Evolutionary conservation across 805 yeast genomes (phyloP).

Genomic region (Isabelozyma heimii): DNA sequence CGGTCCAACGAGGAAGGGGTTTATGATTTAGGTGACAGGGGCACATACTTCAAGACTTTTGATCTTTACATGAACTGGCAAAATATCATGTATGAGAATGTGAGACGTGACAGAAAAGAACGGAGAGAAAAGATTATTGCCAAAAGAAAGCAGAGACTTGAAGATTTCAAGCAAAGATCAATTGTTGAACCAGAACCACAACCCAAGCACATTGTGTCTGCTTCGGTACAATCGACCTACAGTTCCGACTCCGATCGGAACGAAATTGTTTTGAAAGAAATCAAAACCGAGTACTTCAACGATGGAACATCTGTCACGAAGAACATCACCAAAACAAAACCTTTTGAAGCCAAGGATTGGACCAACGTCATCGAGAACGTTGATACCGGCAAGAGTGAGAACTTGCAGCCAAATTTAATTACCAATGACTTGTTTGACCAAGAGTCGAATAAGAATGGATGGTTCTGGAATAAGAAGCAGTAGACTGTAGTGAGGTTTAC

Average conservation of each 20-base stretch:
- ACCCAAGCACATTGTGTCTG: constrained; percentile 15
- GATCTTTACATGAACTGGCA: constrained; percentile 69
- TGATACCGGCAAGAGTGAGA: constrained; percentile 6
- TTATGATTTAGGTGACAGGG: constrained; percentile 46
- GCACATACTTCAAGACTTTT: constrained; percentile 62
- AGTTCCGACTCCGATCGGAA: constrained; percentile 24
- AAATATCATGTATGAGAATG: constrained; percentile 47
- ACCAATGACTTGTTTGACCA: neutral
- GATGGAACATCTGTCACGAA: constrained; percentile 37
- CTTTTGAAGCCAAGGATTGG: constrained; percentile 35
- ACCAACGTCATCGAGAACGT: constrained; percentile 23
- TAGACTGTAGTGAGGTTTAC: neutral
- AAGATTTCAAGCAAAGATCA: neutral
- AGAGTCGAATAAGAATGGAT: constrained; percentile 11
- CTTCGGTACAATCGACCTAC: constrained; percentile 22
- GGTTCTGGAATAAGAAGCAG: constrained; percentile 19
- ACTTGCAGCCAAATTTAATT: neutral
- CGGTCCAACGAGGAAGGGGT: constrained; percentile 11
- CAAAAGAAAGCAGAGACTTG: neutral
- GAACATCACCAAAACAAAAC: constrained; percentile 28
- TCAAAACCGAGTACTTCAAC: constrained; percentile 27
- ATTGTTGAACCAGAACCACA: neutral
- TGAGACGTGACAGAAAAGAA: constrained; percentile 33
- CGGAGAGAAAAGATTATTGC: constrained; percentile 3
- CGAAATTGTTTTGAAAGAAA: constrained; percentile 27